Base-by-base conservation (phyloP, 2,329 filamentous ascomycete species). In the Scleromitrula shiraiana region DNA sequence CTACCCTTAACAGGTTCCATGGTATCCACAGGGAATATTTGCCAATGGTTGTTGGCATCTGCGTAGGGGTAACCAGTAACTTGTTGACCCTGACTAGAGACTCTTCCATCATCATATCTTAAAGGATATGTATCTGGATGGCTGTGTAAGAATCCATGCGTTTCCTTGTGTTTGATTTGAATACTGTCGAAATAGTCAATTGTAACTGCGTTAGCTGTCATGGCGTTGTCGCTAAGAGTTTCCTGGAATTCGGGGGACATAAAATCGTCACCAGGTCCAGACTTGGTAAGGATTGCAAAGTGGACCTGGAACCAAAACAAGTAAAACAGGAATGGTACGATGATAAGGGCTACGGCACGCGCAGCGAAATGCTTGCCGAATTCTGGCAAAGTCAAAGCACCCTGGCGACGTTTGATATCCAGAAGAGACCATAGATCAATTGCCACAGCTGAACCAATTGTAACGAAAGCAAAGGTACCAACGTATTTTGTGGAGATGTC, bases 271-370 rank as follows among this genome's bases (percentile, higher is more conserved):
- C 93, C 93, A 37, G 93, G 91, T 29, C 93, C 93, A 44, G 93
- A 97, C 51, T 83, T 78, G 56, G 72, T 84, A 53, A 98, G 76
- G 60, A 98, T 88, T 37, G 88, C 77, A 67, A 98, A 98, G 71
- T 98, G 93, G 24, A 98, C 90, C 75, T 98, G 93, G 82, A 98
- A 98, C 93, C 93, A 98, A 76, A 98, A 97, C 39, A 98, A 79
- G 69, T 98, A 98, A 70, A 98, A 94, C 62, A 97, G 75, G 75
- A 98, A 96, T 12, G 93, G 93, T 57, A 97, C 79, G 57, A 95
- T 66, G 59, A 97, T 88, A 48, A 98, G 74, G 12, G 86, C 90
- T 55, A 94, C 73, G n/a, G 83, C 79, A 44, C 93, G 86, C 53
- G 93, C 93, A 32, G 73, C 78, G 65, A 98, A 94, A 69, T 98